A percentile compares a stretch with the other conserved stretches of the same genome.
Evolutionary conservation across 129 eudicot genomes (phyloP).

Genomic region (Logfia minima): DNA sequence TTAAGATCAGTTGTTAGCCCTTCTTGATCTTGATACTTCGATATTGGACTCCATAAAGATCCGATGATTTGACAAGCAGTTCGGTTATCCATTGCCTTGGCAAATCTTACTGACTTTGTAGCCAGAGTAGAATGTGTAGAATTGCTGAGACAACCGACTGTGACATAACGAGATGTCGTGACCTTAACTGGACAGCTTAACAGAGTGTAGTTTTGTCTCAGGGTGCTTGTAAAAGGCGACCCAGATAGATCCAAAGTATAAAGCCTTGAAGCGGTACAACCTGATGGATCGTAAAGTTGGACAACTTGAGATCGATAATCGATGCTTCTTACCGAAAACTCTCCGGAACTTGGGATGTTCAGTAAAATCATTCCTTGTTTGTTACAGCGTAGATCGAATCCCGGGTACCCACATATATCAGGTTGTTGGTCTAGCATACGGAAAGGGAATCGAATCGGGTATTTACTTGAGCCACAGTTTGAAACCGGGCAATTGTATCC

Average conservation of each 20-base stretch:
- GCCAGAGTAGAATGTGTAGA: constrained; percentile 53
- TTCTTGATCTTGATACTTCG: constrained; percentile 22
- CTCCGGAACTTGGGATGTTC: constrained; percentile 50
- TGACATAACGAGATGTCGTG: constrained; percentile 30
- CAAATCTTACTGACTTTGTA: constrained; percentile 41
- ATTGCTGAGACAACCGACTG: constrained; percentile 69
- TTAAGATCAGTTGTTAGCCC: constrained; percentile 42
- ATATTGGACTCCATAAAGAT: constrained; percentile 41
- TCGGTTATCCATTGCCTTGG: constrained; percentile 21
- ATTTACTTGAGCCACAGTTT: constrained; percentile 33
- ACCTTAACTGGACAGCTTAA: constrained; percentile 47
- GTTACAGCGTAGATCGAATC: constrained; percentile 51
- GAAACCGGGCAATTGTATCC: constrained; percentile 37
- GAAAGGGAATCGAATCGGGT: constrained; percentile 50
- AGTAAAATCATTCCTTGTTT: constrained; percentile 27
- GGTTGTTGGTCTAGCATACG: constrained; percentile 36
- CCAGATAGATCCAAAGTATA: constrained; percentile 45
- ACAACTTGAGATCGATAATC: constrained; percentile 46
- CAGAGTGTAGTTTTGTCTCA: constrained; percentile 45
- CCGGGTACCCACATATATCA: constrained; percentile 46
- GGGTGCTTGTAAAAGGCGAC: constrained; percentile 44
- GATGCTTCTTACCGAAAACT: constrained; percentile 47
- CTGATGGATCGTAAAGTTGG: constrained; percentile 52
- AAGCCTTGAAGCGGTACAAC: constrained; percentile 49
- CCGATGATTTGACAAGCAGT: constrained; percentile 26